A percentile compares a stretch with the other conserved stretches of the same genome.
These are phyloP conservation scores for Sclerotinia trifoliorum DNA, from an alignment of 2,329 filamentous ascomycete genomes.

Conservation along the genomic window DNA sequence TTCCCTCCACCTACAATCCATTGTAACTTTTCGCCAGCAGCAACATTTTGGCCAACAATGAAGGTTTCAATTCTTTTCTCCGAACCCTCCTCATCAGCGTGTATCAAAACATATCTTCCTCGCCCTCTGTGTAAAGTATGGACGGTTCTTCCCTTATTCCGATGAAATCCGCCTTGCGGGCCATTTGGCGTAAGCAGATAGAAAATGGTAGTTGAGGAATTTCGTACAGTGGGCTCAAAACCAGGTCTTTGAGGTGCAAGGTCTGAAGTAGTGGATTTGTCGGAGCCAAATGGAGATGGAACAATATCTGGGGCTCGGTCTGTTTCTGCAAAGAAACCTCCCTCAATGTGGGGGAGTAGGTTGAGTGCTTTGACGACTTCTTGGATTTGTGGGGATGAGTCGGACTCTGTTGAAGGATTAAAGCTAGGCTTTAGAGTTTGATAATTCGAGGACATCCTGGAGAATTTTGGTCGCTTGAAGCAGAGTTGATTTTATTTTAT, in stretches of 20 bases:
- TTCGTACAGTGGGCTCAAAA: slow-evolving; percentile 47
- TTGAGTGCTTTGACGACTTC: slow-evolving; percentile 46
- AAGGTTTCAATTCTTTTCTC: slow-evolving; percentile 59
- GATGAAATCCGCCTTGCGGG: slow-evolving; percentile 61
- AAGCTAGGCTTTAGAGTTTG: slow-evolving; percentile 34
- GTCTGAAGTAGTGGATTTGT: slow-evolving; percentile 42
- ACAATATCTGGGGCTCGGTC: slow-evolving; percentile 53
- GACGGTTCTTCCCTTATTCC: slow-evolving; percentile 60
- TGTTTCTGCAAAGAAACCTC: slow-evolving; percentile 63
- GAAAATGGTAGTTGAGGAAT: slow-evolving; percentile 60
- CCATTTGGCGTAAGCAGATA: slow-evolving; percentile 59
- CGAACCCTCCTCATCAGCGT: slow-evolving; percentile 49
- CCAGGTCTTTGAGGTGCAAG: slow-evolving; percentile 42
- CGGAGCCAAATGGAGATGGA: slow-evolving; percentile 53
- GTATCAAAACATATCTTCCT: slow-evolving; percentile 63
- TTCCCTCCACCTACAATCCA: slow-evolving; percentile 69
- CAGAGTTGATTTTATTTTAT: not conserved
- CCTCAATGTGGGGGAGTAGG: slow-evolving; percentile 58
- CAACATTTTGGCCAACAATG: slow-evolving; percentile 58
- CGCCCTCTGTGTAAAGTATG: slow-evolving; percentile 64
- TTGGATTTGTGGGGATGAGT: slow-evolving; percentile 41
- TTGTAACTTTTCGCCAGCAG: slow-evolving; percentile 59
- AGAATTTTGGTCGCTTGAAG: not conserved
- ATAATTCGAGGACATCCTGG: slow-evolving; percentile 15
- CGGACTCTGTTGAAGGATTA: slow-evolving; percentile 27